Conservation (phyloP, 495 filamentous ascomycete species). For the Aspergillus mulundensis region DNA sequence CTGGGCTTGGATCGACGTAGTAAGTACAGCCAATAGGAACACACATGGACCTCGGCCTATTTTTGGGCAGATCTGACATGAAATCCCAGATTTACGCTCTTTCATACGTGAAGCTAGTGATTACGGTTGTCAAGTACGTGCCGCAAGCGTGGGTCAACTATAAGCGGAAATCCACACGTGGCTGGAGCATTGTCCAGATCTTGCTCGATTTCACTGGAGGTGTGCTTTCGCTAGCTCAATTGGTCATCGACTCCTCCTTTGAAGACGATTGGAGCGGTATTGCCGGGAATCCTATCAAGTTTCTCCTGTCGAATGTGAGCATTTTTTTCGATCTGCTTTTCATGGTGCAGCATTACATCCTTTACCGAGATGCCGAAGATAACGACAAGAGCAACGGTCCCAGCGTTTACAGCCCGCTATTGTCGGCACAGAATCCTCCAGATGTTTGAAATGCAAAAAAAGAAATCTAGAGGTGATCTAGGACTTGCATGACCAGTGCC, state of each 20-base stretch:
- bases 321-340: constrained; percentile 87
- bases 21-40: constrained; percentile 38
- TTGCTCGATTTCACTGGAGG: constrained; percentile 82
- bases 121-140: constrained; percentile 86
- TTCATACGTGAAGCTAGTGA: constrained; percentile 81
- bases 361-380: constrained; percentile 52
- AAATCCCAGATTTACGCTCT: constrained; percentile 65
- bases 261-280: constrained; percentile 86
- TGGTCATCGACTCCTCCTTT: constrained; percentile 77
- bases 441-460: neutral
- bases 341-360: constrained; percentile 78
- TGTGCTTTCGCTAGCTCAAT: constrained; percentile 74
- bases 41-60: neutral
- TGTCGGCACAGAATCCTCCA: constrained; percentile 15
- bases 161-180: constrained; percentile 71
- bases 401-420: constrained; percentile 27
- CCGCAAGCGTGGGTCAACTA: constrained; percentile 85
- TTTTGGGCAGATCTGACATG: constrained; percentile 11
- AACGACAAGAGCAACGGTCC: neutral
- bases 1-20: constrained; percentile 80
- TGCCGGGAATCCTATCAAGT: constrained; percentile 87
- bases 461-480: neutral
- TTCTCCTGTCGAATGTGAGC: constrained; percentile 75
- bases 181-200: constrained; percentile 84
- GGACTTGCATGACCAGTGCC: neutral